phyloP scores from a whole-genome alignment of 306 rosid species.

The Arachis stenosperma region DNA sequence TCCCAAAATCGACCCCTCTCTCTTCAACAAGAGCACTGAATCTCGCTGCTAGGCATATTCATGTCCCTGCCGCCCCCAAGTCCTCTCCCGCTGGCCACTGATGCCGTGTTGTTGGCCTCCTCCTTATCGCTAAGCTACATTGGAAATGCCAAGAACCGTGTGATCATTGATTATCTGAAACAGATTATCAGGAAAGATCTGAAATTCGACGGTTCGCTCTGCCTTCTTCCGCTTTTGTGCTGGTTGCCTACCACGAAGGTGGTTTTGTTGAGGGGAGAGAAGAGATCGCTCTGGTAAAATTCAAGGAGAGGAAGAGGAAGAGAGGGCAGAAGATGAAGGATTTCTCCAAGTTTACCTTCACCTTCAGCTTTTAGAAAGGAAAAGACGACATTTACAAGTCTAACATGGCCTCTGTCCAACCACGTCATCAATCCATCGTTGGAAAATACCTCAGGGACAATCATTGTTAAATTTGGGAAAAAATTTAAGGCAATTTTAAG shows the following conservation, averaged over 20 bases:
- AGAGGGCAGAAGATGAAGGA: constrained; percentile 79
- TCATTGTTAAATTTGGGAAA: too few relatives aligned
- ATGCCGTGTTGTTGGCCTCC: constrained; percentile 60
- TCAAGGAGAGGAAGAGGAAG: constrained; percentile 60
- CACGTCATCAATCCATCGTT: too few relatives aligned
- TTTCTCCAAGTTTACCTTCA: too few relatives aligned
- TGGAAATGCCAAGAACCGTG: constrained; percentile 53
- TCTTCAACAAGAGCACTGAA: constrained; percentile 80
- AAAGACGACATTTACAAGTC: too few relatives aligned
- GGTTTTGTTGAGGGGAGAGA: not conserved
- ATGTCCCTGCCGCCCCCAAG: constrained; percentile 45
- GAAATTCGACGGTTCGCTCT: constrained; percentile 54
- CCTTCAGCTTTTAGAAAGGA: too few relatives aligned
- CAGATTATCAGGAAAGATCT: constrained; percentile 64
- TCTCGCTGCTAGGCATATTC: constrained; percentile 84
- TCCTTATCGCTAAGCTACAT: constrained; percentile 52
- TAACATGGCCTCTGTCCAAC: too few relatives aligned
- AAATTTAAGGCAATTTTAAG: too few relatives aligned
- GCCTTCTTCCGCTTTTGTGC: not conserved
- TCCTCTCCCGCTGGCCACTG: constrained; percentile 56
- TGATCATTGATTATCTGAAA: constrained; percentile 67
- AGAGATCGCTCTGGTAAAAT: not conserved
- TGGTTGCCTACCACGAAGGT: not conserved
- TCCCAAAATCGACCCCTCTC: constrained; percentile 69
- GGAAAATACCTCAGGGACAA: too few relatives aligned